Evolutionary conservation across 148 eudicot genomes (phyloP).

Genomic region (Euryodendron excelsum): DNA sequence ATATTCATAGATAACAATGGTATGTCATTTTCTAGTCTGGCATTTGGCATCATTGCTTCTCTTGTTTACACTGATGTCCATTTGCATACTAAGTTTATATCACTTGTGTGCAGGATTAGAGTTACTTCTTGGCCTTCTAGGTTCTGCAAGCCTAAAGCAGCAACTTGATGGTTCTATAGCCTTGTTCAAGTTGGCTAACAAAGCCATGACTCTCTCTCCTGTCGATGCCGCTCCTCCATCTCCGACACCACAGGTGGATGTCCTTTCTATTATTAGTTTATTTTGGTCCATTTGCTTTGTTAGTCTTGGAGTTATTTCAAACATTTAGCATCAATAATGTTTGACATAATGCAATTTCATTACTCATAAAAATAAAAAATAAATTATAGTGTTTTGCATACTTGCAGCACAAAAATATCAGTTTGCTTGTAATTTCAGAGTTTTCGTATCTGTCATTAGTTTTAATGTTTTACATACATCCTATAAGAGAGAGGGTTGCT

Average conservation of each 20-base stretch:
- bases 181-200: slow-evolving; percentile 71
- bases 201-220: slow-evolving; percentile 62
- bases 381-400: too few relatives aligned
- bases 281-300: background rate
- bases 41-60: background rate
- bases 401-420: background rate
- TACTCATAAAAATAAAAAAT: too few relatives aligned
- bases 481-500: too few relatives aligned
- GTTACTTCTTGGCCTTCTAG: slow-evolving; percentile 75
- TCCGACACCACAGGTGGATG: slow-evolving; percentile 73
- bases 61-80: background rate
- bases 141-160: slow-evolving; percentile 56
- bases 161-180: slow-evolving; percentile 75
- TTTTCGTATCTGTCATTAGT: too few relatives aligned
- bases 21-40: slow-evolving; percentile 19
- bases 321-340: background rate
- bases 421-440: too few relatives aligned
- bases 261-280: background rate
- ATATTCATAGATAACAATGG: slow-evolving; percentile 78
- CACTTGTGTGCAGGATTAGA: slow-evolving; percentile 50
- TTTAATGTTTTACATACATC: too few relatives aligned
- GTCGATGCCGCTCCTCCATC: slow-evolving; percentile 85
- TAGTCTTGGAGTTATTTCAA: background rate
- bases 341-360: too few relatives aligned
- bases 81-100: background rate